These are phyloP conservation scores for Auricularia sp. DNA, from an alignment of 768 basidiomycete species.

Conservation along the genomic window DNA sequence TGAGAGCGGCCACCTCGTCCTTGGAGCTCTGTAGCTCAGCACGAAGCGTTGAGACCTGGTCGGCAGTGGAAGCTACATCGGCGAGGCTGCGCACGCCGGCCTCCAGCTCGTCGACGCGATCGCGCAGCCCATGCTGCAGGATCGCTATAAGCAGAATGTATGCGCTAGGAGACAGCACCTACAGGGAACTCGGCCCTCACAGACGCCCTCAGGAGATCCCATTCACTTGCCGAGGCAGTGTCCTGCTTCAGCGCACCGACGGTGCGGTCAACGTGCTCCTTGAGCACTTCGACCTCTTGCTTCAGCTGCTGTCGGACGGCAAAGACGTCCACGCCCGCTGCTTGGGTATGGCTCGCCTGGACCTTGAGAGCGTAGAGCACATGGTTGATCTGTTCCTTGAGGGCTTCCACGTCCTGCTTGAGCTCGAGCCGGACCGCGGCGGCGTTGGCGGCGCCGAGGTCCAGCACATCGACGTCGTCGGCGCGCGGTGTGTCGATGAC, in stretches of 20 bases:
- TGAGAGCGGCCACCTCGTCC: not conserved
- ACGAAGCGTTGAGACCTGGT: not conserved
- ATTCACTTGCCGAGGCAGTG: not conserved
- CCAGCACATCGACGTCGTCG: no score
- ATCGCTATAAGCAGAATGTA: not conserved
- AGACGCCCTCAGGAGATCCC: not conserved
- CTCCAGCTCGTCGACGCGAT: not conserved
- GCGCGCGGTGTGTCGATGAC: not conserved
- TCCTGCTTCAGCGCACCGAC: not conserved
- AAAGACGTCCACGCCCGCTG: no score
- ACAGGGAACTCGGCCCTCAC: not conserved
- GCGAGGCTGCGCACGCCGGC: not conserved
- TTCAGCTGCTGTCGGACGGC: no score
- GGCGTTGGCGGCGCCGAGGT: no score
- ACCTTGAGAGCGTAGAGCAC: no score
- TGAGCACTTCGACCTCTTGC: not conserved
- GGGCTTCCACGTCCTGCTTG: no score
- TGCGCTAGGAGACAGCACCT: not conserved
- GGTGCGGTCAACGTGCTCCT: not conserved
- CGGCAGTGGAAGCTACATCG: not conserved
- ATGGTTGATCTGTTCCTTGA: no score
- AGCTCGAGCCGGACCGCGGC: no score
- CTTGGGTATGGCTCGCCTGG: no score
- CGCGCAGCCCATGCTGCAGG: not conserved
- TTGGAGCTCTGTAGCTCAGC: not conserved